Evolutionary conservation across 208 protist species (phyloP), one percentile per base, ranked within the genome.

Genomic region (Trypanosoma conorhini): DNA sequence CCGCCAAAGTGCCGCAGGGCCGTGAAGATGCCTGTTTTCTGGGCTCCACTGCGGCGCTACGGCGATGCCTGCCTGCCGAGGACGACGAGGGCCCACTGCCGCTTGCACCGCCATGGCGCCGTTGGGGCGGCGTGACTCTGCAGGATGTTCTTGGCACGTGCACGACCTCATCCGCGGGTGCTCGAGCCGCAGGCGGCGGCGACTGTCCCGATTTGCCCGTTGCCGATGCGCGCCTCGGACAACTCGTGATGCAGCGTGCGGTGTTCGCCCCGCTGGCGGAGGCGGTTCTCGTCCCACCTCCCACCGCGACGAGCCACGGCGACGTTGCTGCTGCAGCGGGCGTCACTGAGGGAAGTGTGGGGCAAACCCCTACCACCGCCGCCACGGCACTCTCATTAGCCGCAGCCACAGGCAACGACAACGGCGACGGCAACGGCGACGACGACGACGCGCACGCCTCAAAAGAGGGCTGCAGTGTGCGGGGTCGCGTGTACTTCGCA

Each of bases 111-210:
- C 54, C 46, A 40, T 63, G 62, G 62, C 55, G 46, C 19, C 7
- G 33, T 10, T 66, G 62, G 59, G 33, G 54, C 38, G 31, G 30
- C 26, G 26, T 76, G 31, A 76, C 70, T 0, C 46, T 59, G 13
- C 67, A 59, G 30, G 67, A 72, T 38, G 46, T 72, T 48, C 67
- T 72, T 22, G 12, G 44, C 30, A 55, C 67, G n/a, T 72, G 67
- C 38, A 72, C 28, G 22, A 66, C 50, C 22, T 60, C 31, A 5
- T 24, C n/a, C 1, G 3, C 33, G 54, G 13, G 31, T 48, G 19
- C 31, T 17, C 50, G n/a, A 48, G 35, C 12, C 48, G 42, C 5
- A 17, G 22, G 13, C 42, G 48, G 22, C 48, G 40, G 2, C 9
- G 28, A 31, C 30, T 26, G 13, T 72, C 12, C 3, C 17, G 21